Base-by-base conservation (phyloP, 371 early-diverging fungal genomes). In the Mucor velutinosus region DNA sequence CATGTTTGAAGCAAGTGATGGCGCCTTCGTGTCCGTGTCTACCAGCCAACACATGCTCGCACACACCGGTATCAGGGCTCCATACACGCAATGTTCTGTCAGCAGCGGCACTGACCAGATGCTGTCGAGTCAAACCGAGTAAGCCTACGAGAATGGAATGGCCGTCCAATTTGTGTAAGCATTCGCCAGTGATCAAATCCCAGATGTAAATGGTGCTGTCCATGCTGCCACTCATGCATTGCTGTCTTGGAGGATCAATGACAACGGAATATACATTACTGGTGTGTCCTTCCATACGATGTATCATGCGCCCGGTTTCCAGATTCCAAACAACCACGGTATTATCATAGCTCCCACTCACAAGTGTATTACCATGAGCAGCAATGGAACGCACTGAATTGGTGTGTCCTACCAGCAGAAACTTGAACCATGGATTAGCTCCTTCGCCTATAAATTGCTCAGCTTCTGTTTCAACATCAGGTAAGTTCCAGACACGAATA, bases 61-160 rank as follows among this genome's bases (percentile, higher is more conserved):
- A 92, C 23, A 86, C 83, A 10, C 93, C 92, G 17, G 89, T 86
- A 21, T 78, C 78, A 10, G 94, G 90, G 32, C 88, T 87, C 99
- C 99, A 99, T 21, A 99, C 90, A 3, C 97, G 89, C n/a, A 97
- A 87, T 8, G 94, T 91, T 14, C 93, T 83, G 71, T 99, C 99
- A 5, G 99, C 99, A n/a, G 97, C 93, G 7, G 96, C 98, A 49
- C 93, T 97, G 1, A 97, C 94, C 17, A 98, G 81, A 72, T 92
- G 89, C 37, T 90, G 81, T 19, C 90, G 88, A 21, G 93, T 88
- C 41, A 97, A 75, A 37, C 94, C 93, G 32, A 98, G 77, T 66
- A 99, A 85, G 0, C 99, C 98, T 4, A 97, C 97, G 0, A 98
- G 87, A 29, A 92, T 91, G 5, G 91, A 87, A 74, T 98, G 99